Evolutionary conservation across 1,139 yeast genomes (phyloP).

Genomic region (Pneumocystis sp.): DNA sequence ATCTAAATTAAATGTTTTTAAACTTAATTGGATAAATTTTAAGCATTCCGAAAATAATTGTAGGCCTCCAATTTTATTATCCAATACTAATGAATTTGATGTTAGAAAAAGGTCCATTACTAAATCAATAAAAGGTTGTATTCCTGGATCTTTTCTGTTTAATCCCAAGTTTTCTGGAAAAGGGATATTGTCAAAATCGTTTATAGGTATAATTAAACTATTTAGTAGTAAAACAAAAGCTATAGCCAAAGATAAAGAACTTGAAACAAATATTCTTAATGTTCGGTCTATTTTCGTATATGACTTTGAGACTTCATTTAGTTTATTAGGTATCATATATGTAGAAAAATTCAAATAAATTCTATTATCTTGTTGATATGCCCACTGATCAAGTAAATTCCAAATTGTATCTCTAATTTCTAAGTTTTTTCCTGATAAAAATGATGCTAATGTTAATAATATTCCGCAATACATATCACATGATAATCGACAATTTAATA

Average conservation of each 20-base stretch:
- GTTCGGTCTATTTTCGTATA: slow-evolving; percentile 22
- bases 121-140: slow-evolving; percentile 63
- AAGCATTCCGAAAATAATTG: background rate
- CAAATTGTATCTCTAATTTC: background rate
- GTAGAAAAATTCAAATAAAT: slow-evolving; percentile 12
- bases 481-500: slow-evolving; percentile 38
- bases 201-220: slow-evolving; percentile 26
- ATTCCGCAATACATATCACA: slow-evolving; percentile 36
- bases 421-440: background rate
- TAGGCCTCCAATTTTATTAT: background rate
- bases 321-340: slow-evolving; percentile 11
- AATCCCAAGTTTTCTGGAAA: slow-evolving; percentile 55
- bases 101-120: background rate
- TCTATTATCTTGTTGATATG: slow-evolving; percentile 31
- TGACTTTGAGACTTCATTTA: slow-evolving; percentile 10
- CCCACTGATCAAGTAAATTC: slow-evolving; percentile 32
- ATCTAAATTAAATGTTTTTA: background rate
- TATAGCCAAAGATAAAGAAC: slow-evolving; percentile 28
- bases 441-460: slow-evolving; percentile 9
- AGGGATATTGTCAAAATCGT: slow-evolving; percentile 27
- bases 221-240: slow-evolving; percentile 48
- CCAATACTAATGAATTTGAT: background rate
- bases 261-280: slow-evolving; percentile 16
- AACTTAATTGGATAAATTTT: background rate
- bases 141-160: slow-evolving; percentile 47